Base-by-base conservation (phyloP, 345 rosid genomes). In the Eucalyptus tenuipes region DNA sequence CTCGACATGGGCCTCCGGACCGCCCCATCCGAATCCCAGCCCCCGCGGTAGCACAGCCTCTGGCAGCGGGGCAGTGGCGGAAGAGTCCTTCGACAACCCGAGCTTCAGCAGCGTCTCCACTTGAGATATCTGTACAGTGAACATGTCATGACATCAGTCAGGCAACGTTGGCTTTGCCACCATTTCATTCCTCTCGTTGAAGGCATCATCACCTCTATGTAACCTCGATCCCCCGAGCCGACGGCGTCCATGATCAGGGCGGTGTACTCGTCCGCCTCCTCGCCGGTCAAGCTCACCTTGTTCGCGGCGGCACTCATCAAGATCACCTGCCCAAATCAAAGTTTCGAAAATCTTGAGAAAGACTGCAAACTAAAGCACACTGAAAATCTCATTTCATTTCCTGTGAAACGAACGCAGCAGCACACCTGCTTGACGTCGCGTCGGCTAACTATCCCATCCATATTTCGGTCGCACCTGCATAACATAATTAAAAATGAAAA, bases 211-310 rank as follows among this genome's bases (percentile, higher is more conserved):
- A 94, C 96, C 94, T 94, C 91, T 18, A 94, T 87, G 55, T 87
- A 92, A 89, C 96, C 93, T 14, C 82, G 86, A 22, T 88, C 48
- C 59, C 90, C 88, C 29, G 87, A 13, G 29, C 92, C 96, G 59
- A 92, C 87, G n/a, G 79, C 86, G 57, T 92, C 92, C 94, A 93
- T 92, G 85, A 93, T 87, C 29, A 91, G 80, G 87, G 88, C 86
- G 25, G 95, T 91, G 68, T 91, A 87, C 89, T 92, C 93, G 27
- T 90, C 91, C 31, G 91, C 92, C 88, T 93, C 92, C 87, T 93
- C 94, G 2, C 90, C 89, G 45, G 90, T 87, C 84, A 91, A 7
- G 84, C 91, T 85, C 81, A 94, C 85, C 85, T 93, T 94, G 47
- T 94, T 94, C 55, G 92, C 87, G 10, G 94, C 85, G 44, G 93